These are phyloP conservation scores for Raddia distichophylla DNA, from an alignment of 176 grass and related monocot genomes.

Conservation along the genomic window DNA sequence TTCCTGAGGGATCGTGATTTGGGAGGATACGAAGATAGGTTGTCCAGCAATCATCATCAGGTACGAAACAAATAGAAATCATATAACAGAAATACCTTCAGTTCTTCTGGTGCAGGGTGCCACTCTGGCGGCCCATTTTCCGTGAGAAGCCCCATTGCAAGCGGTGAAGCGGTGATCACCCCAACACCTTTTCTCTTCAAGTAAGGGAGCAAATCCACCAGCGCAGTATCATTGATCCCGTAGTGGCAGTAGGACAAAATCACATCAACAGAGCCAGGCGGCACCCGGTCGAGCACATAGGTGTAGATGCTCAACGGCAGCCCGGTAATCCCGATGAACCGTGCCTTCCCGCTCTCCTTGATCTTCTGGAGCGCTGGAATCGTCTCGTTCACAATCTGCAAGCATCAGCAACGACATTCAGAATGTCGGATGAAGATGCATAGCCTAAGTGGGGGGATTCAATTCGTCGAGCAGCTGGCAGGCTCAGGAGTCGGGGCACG, in stretches of 20 bases:
- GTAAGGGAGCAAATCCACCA: constrained; percentile 80
- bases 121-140: constrained; percentile 79
- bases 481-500: not conserved
- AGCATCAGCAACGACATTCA: not conserved
- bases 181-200: constrained; percentile 84
- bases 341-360: constrained; percentile 73
- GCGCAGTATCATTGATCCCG: constrained; percentile 71
- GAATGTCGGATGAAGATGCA: not conserved
- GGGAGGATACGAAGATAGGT: not conserved
- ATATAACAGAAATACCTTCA: constrained; percentile 57
- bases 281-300: constrained; percentile 69
- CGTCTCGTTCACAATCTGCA: constrained; percentile 87
- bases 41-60: not conserved
- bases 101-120: constrained; percentile 74
- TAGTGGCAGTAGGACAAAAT: constrained; percentile 94
- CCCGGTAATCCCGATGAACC: constrained; percentile 86
- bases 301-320: constrained; percentile 68
- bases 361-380: constrained; percentile 83
- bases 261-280: constrained; percentile 65
- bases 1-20: not conserved
- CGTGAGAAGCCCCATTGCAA: constrained; percentile 87
- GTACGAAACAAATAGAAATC: not conserved
- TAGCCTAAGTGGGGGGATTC: not conserved
- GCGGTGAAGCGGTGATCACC: constrained; percentile 81
- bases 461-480: constrained; percentile 41